Conservation (phyloP, 2,329 filamentous ascomycete species). For the Hypoxylon sp. region DNA sequence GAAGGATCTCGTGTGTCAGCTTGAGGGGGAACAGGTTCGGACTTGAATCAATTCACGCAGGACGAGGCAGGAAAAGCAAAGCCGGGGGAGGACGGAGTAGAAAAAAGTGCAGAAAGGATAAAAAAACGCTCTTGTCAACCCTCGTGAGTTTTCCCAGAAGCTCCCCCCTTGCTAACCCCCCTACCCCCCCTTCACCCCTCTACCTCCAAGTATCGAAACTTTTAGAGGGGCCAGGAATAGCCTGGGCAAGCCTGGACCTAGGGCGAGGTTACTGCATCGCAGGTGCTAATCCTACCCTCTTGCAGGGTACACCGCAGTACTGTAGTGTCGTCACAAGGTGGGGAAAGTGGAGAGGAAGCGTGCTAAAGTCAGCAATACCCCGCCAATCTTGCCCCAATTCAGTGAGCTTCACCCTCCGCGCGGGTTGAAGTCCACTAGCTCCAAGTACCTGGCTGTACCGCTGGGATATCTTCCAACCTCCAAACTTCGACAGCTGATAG, state of each 20-base stretch:
- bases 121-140: slow-evolving; percentile 2
- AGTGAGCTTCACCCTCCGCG: slow-evolving; percentile 31
- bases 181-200: slow-evolving; percentile 23
- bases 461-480: slow-evolving; percentile 28
- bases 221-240: slow-evolving; percentile 23
- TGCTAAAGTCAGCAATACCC: slow-evolving; percentile 35
- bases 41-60: slow-evolving; percentile 36
- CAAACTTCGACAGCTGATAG: slow-evolving; percentile 25
- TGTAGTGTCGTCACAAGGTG: slow-evolving; percentile 43
- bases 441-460: slow-evolving; percentile 34
- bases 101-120: slow-evolving; percentile 28
- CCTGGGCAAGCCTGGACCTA: slow-evolving; percentile 35
- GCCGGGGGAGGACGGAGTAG: slow-evolving; percentile 11
- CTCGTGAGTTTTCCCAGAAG: slow-evolving; percentile 31
- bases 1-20: slow-evolving; percentile 24
- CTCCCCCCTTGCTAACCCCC: slow-evolving; percentile 22
- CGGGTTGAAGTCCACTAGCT: slow-evolving; percentile 12
- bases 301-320: slow-evolving; percentile 43
- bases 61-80: slow-evolving; percentile 16
- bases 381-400: slow-evolving; percentile 39
- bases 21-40: slow-evolving; percentile 19
- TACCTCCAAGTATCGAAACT: slow-evolving; percentile 17
- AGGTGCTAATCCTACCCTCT: slow-evolving; percentile 40
- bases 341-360: slow-evolving; percentile 31
- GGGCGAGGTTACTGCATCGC: slow-evolving; percentile 14